Evolutionary conservation across 768 basidiomycete species (phyloP).

Genomic region (Sporobolomyces pararoseus): DNA sequence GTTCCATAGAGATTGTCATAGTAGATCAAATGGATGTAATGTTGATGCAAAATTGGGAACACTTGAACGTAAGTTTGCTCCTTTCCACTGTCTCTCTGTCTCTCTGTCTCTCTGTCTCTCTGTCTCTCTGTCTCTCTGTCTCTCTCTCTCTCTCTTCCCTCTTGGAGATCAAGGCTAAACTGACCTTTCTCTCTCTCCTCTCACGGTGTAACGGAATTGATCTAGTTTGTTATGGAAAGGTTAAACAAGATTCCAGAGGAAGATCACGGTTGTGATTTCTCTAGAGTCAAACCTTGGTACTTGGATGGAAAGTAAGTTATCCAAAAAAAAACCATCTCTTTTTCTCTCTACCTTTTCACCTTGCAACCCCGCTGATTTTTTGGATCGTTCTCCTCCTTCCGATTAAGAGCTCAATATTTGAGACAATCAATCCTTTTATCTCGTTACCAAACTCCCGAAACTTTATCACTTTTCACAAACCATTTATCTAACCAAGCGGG

Average conservation of each 20-base stretch:
- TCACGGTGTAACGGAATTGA: no score
- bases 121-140: not conserved
- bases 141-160: not conserved
- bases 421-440: conserved; percentile 87
- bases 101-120: not conserved
- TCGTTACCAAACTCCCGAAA: conserved; percentile 84
- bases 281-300: conserved; percentile 96
- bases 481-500: conserved; percentile 77
- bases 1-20: conserved; percentile 85
- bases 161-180: not conserved
- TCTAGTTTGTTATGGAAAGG: conserved; percentile 61
- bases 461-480: conserved; percentile 70
- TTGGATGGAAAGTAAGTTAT: conserved; percentile 79
- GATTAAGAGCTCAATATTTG: conserved; percentile 69
- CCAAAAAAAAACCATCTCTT: no score
- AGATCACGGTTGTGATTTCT: conserved; percentile 90
- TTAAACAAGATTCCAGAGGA: conserved; percentile 88
- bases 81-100: not conserved
- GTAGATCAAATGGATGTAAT: conserved; percentile 89
- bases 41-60: conserved; percentile 99
- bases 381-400: not conserved
- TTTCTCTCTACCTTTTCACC: conserved; percentile 8
- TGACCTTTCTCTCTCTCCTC: not conserved
- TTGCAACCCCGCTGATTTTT: not conserved
- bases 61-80: conserved; percentile 68